A percentile compares a stretch with the other conserved stretches of the same genome.
Evolutionary conservation across 768 basidiomycete species (phyloP).

Genomic region (Boletus speciosus): DNA sequence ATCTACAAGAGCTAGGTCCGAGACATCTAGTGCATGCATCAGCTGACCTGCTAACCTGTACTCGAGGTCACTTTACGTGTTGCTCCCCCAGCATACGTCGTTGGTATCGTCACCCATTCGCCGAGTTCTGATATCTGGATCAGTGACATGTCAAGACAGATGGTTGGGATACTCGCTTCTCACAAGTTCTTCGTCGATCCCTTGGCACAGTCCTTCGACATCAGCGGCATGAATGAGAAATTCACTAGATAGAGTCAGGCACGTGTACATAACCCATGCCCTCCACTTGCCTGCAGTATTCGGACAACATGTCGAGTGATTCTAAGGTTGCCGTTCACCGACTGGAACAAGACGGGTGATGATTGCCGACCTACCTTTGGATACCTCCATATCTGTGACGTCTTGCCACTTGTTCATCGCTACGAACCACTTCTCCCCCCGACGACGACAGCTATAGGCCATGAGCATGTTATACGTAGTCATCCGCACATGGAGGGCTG

Average conservation of each 20-base stretch:
- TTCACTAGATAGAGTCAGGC: slow-evolving; percentile 54
- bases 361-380: slow-evolving; percentile 51
- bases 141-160: slow-evolving; percentile 1
- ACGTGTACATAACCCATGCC: not conserved
- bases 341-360: not conserved
- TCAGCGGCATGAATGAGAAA: slow-evolving; percentile 98
- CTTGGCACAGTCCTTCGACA: slow-evolving; percentile 95
- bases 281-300: slow-evolving; percentile 69
- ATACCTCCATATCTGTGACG: slow-evolving; percentile 91
- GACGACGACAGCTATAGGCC: slow-evolving; percentile 68
- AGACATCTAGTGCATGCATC: slow-evolving; percentile 50
- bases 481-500: not conserved
- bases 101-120: slow-evolving; percentile 87
- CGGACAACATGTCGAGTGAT: slow-evolving; percentile 68
- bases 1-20: slow-evolving; percentile 80
- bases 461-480: not conserved
- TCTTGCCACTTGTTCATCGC: slow-evolving; percentile 99
- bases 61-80: slow-evolving; percentile 49
- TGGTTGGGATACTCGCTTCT: slow-evolving; percentile 45
- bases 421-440: slow-evolving; percentile 79
- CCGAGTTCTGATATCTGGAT: slow-evolving; percentile 61
- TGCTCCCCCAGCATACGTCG: slow-evolving; percentile 97
- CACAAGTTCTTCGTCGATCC: slow-evolving; percentile 90
- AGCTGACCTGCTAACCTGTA: not conserved
- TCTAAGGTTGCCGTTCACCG: slow-evolving; percentile 43